Evolutionary conservation across 805 yeast species (phyloP), one percentile per base, ranked within the genome.

Genomic region (Naumovozyma castellii): DNA sequence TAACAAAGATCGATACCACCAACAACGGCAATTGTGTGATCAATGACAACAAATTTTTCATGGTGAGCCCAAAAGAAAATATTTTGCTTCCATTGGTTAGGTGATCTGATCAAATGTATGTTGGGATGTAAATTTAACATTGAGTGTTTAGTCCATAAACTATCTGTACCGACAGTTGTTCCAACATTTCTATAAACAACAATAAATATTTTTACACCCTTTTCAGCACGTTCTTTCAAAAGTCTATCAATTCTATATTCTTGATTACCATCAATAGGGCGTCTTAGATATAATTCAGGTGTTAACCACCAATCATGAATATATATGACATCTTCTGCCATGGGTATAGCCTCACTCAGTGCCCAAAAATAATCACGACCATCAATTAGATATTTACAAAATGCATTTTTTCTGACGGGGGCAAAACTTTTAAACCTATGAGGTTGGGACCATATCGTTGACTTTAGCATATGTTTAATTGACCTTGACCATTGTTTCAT

Each of bases 51-150:
- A 42, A 92, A 61, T 55, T 92, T 92, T 55, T 92, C 99, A 65
- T 92, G 99, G 65, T 92, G 99, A 0, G 99, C 98, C 98, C 98
- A 92, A 58, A 92, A 94, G 53, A 78, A 83, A 0, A 96, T 90
- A 49, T 85, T 84, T 57, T 92, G 97, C 40, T 85, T 65, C 57
- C 92, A 75, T 59, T 92, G 99, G 51, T 92, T 88, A 4, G 99
- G 99, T 1, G 97, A 88, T 50, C 99, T 75, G 44, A 92, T 73
- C 12, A 90, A 87, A 61, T 84, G 90, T 37, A 92, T 77, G 55
- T 92, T 92, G 18, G 78, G 80, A 60, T 90, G 87, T 32, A 92
- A 66, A 39, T 83, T 86, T 38, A 94, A 69, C 54, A 92, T 70
- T 0, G 97, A 86, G 54, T 92, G 97, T 57, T 92, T 92, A 0